phyloP scores from a whole-genome alignment of 2,329 filamentous ascomycete species.

The Knufia fluminis region DNA sequence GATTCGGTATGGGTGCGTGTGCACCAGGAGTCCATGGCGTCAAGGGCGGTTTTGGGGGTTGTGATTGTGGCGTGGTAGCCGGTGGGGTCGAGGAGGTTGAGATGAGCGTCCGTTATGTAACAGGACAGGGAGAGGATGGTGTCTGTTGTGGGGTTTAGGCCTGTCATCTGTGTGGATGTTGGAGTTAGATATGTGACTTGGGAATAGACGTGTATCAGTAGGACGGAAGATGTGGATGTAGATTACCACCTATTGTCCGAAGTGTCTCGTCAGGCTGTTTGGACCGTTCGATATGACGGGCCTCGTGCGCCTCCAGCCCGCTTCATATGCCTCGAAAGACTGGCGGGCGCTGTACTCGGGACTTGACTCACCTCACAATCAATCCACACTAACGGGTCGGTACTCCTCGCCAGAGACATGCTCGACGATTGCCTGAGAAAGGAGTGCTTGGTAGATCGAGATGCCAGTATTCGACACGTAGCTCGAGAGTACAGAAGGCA shows the following conservation, averaged over 20 bases:
- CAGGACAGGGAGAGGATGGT: slow-evolving; percentile 87
- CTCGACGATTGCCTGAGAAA: background rate
- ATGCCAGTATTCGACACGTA: background rate
- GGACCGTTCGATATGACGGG: too few relatives aligned
- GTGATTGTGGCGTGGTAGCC: slow-evolving; percentile 85
- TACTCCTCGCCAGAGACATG: slow-evolving; percentile 43
- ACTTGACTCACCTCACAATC: slow-evolving; percentile 55
- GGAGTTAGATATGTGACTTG: background rate
- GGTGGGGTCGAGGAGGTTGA: slow-evolving; percentile 63
- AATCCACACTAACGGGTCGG: slow-evolving; percentile 73
- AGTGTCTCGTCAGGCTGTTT: too few relatives aligned
- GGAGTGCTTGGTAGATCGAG: background rate
- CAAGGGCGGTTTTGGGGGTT: slow-evolving; percentile 59
- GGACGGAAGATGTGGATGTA: background rate
- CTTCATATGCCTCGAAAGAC: too few relatives aligned
- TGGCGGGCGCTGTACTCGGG: too few relatives aligned
- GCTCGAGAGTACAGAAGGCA: background rate
- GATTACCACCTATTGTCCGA: too few relatives aligned
- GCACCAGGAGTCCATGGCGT: slow-evolving; percentile 83
- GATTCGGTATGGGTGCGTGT: slow-evolving; percentile 69
- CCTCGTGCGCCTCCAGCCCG: too few relatives aligned
- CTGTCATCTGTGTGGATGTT: slow-evolving; percentile 62
- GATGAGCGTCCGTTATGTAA: slow-evolving; percentile 72
- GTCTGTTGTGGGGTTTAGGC: slow-evolving; percentile 67
- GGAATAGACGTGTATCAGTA: background rate